phyloP scores from a whole-genome alignment of 345 rosid species.

The Trapa incisa region DNA sequence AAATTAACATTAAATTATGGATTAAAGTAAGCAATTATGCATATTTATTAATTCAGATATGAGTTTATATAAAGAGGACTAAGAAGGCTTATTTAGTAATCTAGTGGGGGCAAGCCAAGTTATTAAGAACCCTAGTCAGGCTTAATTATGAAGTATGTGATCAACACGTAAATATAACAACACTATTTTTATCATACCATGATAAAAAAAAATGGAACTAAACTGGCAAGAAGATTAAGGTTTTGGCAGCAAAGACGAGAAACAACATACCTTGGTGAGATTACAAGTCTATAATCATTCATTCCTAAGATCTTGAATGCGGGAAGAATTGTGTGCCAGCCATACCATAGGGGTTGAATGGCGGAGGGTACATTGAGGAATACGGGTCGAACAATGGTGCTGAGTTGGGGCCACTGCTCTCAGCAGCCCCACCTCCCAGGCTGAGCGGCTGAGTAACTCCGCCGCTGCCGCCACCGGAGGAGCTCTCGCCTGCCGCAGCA shows the following conservation, averaged over 20 bases:
- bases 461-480: conserved; percentile 38
- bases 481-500: conserved; percentile 35
- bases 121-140: no score
- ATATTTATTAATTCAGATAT: no score
- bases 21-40: no score
- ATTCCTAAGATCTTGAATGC: conserved; percentile 31
- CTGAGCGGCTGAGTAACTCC: conserved; percentile 18
- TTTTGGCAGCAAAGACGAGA: neutral
- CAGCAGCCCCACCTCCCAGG: conserved; percentile 11
- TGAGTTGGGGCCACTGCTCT: conserved; percentile 10
- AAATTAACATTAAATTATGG: no score
- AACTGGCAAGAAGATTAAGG: neutral
- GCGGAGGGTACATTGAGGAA: conserved; percentile 42
- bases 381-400: conserved; percentile 39
- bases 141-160: no score
- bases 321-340: conserved; percentile 70
- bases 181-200: no score
- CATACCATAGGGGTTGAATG: conserved; percentile 34
- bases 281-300: neutral
- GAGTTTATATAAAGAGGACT: no score
- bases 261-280: neutral
- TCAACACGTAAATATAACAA: no score
- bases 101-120: no score
- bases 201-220: no score
- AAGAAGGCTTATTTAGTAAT: no score